Evolutionary conservation across 2,329 filamentous ascomycete genomes (phyloP), one percentile per base, ranked within the genome.

Genomic region (Cladosporium halotolerans): DNA sequence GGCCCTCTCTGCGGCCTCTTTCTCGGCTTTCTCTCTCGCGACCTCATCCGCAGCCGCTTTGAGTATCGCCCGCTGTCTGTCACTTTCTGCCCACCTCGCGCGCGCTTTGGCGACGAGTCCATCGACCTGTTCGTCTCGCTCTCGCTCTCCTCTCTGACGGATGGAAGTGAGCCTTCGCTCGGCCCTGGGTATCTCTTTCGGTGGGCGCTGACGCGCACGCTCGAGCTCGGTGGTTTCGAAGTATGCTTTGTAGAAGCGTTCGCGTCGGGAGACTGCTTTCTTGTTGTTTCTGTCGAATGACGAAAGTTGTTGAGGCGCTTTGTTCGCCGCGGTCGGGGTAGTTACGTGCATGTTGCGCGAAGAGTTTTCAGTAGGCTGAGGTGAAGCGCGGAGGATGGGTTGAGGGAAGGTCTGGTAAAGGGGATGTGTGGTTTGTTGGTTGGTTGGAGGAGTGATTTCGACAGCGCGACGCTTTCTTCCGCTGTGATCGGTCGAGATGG

Each of bases 391-490:
- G 23, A 28, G 23, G 23, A 28, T 7, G 7, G 23, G 23, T 7
- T 5, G 5, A 28, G 4, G 23, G 23, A 28, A 28, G 23, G 23
- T 28, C 7, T 28, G 23, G 23, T 28, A 7, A 28, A 28, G 23
- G 7, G 23, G 23, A 5, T 28, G 23, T 7, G 23, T 28, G 23
- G 5, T 28, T 28, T 28, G 23, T 28, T 28, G 3, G 23, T 28
- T 5, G 23, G 23, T 28, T 28, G 23, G n/a, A 9, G 45, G 23
- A 14, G 42, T 45, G 23, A 13, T 28, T 13, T 55, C 47, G 31
- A 56, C 42, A 2, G 51, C 55, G 33, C 55, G 50, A 42, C 55
- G 52, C 51, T 56, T 56, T n/a, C 43, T 50, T 42, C 46, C 55
- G 36, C 41, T 42, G 19, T 28, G 14, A 19, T 51, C 50, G 28